phyloP scores from a whole-genome alignment of 176 grass and related monocot genomes.

The Cenchrus purpureus region DNA sequence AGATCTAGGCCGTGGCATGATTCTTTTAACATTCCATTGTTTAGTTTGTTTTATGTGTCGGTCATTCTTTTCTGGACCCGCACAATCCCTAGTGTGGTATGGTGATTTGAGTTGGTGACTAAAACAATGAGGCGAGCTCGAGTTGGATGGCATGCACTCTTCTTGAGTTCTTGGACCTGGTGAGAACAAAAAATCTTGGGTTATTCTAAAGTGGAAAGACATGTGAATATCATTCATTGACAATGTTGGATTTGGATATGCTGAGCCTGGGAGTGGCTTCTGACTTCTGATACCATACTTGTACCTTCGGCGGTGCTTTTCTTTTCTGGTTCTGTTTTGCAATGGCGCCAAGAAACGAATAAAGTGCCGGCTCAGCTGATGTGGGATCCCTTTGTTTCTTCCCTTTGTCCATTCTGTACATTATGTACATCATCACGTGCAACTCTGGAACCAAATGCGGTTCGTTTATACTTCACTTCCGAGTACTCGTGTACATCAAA shows the following conservation, averaged over 20 bases:
- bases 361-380: background rate
- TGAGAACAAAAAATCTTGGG: background rate
- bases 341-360: constrained; percentile 18
- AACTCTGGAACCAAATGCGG: too few relatives aligned
- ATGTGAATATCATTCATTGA: background rate
- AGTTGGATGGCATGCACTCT: background rate
- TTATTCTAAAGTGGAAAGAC: background rate
- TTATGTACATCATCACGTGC: too few relatives aligned
- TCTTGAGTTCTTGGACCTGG: background rate
- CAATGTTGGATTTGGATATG: background rate
- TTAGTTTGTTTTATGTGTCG: background rate
- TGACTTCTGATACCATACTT: background rate
- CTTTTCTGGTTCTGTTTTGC: constrained; percentile 16
- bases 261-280: background rate
- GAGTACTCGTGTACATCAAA: too few relatives aligned
- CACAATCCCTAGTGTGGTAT: background rate
- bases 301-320: too few relatives aligned
- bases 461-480: too few relatives aligned
- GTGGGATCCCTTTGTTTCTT: too few relatives aligned
- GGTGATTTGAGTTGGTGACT: background rate
- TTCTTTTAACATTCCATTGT: background rate
- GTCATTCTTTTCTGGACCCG: background rate
- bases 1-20: background rate
- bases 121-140: background rate
- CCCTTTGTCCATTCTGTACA: too few relatives aligned